Conservation (phyloP, 148 eudicot genomes). For the Nyssa sinensis region DNA sequence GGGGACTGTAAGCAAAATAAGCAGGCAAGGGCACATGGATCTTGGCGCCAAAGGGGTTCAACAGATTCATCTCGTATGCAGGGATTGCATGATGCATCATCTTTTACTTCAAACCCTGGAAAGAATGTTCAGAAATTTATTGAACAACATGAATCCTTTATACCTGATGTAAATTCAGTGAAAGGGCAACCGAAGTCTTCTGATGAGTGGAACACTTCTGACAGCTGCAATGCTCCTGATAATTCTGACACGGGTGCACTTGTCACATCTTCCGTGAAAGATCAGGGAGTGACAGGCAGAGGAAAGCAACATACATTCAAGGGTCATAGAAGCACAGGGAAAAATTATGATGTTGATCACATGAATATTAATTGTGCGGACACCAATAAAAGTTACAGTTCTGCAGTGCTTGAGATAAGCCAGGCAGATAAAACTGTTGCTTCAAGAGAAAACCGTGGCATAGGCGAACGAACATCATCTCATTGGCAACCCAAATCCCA, state of each 20-base stretch:
- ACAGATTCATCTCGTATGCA: conserved; percentile 35
- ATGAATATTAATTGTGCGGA: conserved; percentile 32
- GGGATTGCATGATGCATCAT: conserved; percentile 31
- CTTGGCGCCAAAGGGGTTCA: conserved; percentile 63
- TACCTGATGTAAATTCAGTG: conserved; percentile 19
- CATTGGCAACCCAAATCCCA: conserved; percentile 90
- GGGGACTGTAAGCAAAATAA: conserved; percentile 40
- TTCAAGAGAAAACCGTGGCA: conserved; percentile 45
- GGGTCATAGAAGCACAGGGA: conserved; percentile 41
- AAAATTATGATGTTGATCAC: conserved; percentile 32
- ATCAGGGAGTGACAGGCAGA: conserved; percentile 43
- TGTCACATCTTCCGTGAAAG: conserved; percentile 29
- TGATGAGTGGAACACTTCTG: conserved; percentile 29
- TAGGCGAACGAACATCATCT: conserved; percentile 45
- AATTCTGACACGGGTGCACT: conserved; percentile 28
- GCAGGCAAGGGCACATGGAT: conserved; percentile 50
- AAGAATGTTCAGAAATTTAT: conserved; percentile 32
- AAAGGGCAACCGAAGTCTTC: conserved; percentile 25
- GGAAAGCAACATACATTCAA: conserved; percentile 51
- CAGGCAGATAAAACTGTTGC: conserved; percentile 44
- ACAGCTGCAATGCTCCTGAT: conserved; percentile 41
- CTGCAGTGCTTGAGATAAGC: conserved; percentile 30
- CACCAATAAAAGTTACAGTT: conserved; percentile 24
- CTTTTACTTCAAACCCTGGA: conserved; percentile 25
- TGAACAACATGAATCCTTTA: conserved; percentile 25